Base-by-base conservation (phyloP, 2,329 filamentous ascomycete species). In the Cladophialophora chaetospira region DNA sequence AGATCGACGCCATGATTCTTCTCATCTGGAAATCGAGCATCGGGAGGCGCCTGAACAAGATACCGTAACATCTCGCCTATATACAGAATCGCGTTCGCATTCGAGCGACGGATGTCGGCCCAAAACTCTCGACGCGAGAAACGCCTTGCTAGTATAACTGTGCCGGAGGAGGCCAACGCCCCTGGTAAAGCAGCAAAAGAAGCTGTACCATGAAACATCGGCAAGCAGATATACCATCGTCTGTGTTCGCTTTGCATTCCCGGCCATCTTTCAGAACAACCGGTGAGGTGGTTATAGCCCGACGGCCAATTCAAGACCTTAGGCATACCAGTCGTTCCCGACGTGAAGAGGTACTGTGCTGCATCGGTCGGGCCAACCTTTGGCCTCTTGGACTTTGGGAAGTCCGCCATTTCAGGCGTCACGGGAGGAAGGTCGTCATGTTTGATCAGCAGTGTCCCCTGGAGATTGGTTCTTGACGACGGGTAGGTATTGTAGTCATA, bases 191-290 rank as follows among this genome's bases (percentile, higher is more conserved):
- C 75, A 0, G 70, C 74, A 55, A 79, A 78, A 48, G 75, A 70
- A 3, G 73, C 75, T 0, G 77, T 79, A 36, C 76, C 77, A 62
- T 79, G 77, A 66, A 78, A 79, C 21, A 79, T 69, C 0, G 77
- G 77, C 2, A 79, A 67, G 3, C 74, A 68, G 3, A 74, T 77
- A 57, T 79, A 79, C n/a, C 79, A 60, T 2, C 75, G 75, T 36
- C 70, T 73, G 60, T 77, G 77, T 53, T 72, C 75, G 8, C 78
- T 75, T 19, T 64, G 53, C 9, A 71, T 67, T 1, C 69, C 60
- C 0, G 75, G 69, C 6, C 63, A 71, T 68, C 55, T 61, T 42
- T 40, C 50, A 26, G 55, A 55, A 35, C 23, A 55, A 15, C 17
- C 46, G 5, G 40, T 29, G n/a, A 54, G 44, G 23, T n/a, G 46